Percentiles rank a stretch among this genome's conserved stretches.
Evolutionary conservation across 768 basidiomycete genomes (phyloP).

Genomic region (Nevesoporus exiguus): DNA sequence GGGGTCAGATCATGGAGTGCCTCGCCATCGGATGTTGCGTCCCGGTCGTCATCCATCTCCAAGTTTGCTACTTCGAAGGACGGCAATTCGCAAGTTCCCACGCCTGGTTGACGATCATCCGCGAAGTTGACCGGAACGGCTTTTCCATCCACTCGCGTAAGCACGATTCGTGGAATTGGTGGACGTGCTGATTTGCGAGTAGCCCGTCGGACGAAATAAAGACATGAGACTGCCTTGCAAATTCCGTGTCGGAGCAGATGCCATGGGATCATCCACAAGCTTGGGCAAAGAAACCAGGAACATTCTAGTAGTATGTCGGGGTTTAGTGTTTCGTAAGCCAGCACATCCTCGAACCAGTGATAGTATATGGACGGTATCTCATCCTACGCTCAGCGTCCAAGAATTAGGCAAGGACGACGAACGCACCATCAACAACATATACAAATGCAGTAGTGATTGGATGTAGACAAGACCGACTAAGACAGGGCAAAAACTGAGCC

Average conservation of each 20-base stretch:
- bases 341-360: slow-evolving; percentile 22
- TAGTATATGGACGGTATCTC: slow-evolving; percentile 18
- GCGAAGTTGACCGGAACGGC: slow-evolving; percentile 4
- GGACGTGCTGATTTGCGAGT: neutral
- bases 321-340: slow-evolving; percentile 10
- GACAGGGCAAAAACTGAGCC: slow-evolving; percentile 23
- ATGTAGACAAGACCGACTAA: slow-evolving; percentile 10
- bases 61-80: neutral
- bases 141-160: slow-evolving; percentile 14
- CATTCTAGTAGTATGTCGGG: neutral
- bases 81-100: neutral
- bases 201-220: neutral
- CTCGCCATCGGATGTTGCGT: neutral
- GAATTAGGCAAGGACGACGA: neutral
- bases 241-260: neutral
- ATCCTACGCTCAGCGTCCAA: neutral
- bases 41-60: neutral
- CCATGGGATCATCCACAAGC: slow-evolving; percentile 7
- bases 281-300: slow-evolving; percentile 1
- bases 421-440: slow-evolving; percentile 25
- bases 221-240: neutral
- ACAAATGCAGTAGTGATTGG: slow-evolving; percentile 17
- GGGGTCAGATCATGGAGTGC: neutral
- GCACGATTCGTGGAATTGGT: slow-evolving; percentile 15
- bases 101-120: neutral